These are phyloP conservation scores for Talaromyces verruculosus DNA, from an alignment of 2,329 filamentous ascomycete species.

Conservation along the genomic window DNA sequence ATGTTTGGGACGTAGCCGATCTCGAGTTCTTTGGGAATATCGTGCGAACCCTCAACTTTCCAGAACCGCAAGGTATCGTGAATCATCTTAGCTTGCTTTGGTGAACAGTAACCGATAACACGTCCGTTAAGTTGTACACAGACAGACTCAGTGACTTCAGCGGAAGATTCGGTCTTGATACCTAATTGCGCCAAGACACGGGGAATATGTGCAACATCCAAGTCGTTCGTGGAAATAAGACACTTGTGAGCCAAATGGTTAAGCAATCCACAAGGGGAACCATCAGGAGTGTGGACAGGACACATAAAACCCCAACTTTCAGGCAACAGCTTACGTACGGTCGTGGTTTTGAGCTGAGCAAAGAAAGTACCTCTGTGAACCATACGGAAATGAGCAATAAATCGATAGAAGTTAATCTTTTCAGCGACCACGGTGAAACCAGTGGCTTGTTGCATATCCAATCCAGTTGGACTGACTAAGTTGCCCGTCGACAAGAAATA, in stretches of 20 bases:
- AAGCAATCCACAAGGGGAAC: slow-evolving; percentile 86
- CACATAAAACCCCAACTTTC: slow-evolving; percentile 99
- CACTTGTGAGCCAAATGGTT: slow-evolving; percentile 97
- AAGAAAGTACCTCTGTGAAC: slow-evolving; percentile 99
- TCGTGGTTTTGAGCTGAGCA: slow-evolving; percentile 93
- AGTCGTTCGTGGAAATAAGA: slow-evolving; percentile 72
- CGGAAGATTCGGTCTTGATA: slow-evolving; percentile 71
- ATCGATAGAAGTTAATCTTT: slow-evolving; percentile 98
- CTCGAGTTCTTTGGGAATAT: slow-evolving; percentile 79
- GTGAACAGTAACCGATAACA: slow-evolving; percentile 86
- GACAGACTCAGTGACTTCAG: slow-evolving; percentile 78
- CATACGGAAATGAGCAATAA: slow-evolving; percentile 99
- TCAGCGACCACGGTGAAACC: slow-evolving; percentile 97
- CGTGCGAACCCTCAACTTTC: slow-evolving; percentile 86
- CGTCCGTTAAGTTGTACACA: slow-evolving; percentile 87
- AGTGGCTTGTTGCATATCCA: slow-evolving; percentile 91
- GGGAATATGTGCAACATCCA: slow-evolving; percentile 74
- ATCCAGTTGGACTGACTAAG: slow-evolving; percentile 81
- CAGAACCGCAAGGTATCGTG: slow-evolving; percentile 86
- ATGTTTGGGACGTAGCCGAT: slow-evolving; percentile 89
- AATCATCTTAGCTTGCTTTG: slow-evolving; percentile 76
- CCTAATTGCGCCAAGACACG: slow-evolving; percentile 76
- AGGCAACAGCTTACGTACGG: slow-evolving; percentile 89
- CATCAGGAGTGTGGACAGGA: slow-evolving; percentile 96
- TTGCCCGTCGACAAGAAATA: slow-evolving; percentile 98